Evolutionary conservation across 164 flowering plant species (phyloP), one percentile per base, ranked within the genome.

Genomic region (Liquidambar formosana): DNA sequence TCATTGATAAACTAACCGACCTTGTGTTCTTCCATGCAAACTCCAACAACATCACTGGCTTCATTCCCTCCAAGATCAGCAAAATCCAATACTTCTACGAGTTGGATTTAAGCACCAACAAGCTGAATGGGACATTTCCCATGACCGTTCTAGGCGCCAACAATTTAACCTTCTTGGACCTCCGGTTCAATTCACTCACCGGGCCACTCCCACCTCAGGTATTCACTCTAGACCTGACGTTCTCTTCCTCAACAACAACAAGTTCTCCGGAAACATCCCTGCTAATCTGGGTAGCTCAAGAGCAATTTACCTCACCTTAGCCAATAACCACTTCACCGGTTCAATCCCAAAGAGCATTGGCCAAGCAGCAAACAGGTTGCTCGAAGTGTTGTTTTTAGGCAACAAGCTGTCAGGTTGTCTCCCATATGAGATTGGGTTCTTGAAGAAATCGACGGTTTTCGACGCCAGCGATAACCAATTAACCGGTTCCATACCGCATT

Each of bases 201-300:
- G 88, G 88, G 0, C 11, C 74, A 1, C 69, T 85, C 23, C 86
- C 88, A 1, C 27, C 71, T 4, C 68, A 68, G 51, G 61, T 80
- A 2, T 84, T 86, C 75, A 26, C 33, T 1, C 49, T 60, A 21
- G 52, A 56, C 19, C 76, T 13, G 81, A 79, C 0, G 79, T 69
- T 11, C 77, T 86, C 43, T 83, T 86, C 80, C 56, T 86, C 59
- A 86, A 86, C 85, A 79, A 86, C 73, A 84, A 86, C 73, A 12
- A 61, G 3, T 86, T 86, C 76, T 22, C 12, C n/a, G 66, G 51
- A 56, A 27, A 23, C 9, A 64, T 86, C 4, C 90, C 90, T 1
- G 64, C 65, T 12, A 77, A 68, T 28, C 43, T 86, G 5, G 83
- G 88, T 10, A 23, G 10, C 15, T 63, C 41, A 2, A 33, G 41